Evolutionary conservation across 2,329 filamentous ascomycete genomes (phyloP), one percentile per base, ranked within the genome.

Genomic region (Colletotrichum horii): DNA sequence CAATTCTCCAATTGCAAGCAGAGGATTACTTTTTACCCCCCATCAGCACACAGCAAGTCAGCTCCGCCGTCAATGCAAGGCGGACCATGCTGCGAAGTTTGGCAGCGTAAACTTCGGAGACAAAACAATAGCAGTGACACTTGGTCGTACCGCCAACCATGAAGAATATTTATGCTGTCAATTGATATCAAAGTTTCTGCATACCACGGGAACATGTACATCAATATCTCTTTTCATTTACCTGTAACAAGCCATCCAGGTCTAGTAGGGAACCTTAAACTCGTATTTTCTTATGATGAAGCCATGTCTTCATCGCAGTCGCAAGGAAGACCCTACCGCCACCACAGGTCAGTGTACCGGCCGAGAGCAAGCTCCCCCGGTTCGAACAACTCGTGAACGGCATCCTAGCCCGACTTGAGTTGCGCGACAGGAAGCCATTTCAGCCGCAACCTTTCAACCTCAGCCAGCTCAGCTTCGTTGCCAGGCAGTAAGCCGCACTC

Each of bases 401-500:
- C 65, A 12, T 68, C 56, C 74, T 66, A 70, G 14, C 75, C 66
- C 24, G 58, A 34, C 67, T 64, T 69, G 8, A 74, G 52, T n/a
- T 61, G 48, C 1, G 66, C 55, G 12, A 75, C n/a, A 4, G 55
- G 22, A 26, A 70, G 38, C 28, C 66, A 69, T 28, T 67, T 64
- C 16, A 56, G 8, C 34, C 70, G 64, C 8, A 58, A 32, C 52
- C 48, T 22, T 16, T 76, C 70, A 11, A 68, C 66, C 30, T 70
- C 62, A 8, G 66, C 62, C 36, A 66, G 6, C 12, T 58, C 28
- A n/a, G 11, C 12, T n/a, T 67, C 66, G 22, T 70, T 66, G 71
- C 89, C 85, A 0, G 96, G 96, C 62, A 98, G 85, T 82, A 98
- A 87, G 1, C 93, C 92, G 61, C 93, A 93, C 48, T 93, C 90